A percentile compares a stretch with the other conserved stretches of the same genome.
These are phyloP conservation scores for Penicillium fuscoglaucum DNA, from an alignment of 2,329 filamentous ascomycete species.

Conservation along the genomic window DNA sequence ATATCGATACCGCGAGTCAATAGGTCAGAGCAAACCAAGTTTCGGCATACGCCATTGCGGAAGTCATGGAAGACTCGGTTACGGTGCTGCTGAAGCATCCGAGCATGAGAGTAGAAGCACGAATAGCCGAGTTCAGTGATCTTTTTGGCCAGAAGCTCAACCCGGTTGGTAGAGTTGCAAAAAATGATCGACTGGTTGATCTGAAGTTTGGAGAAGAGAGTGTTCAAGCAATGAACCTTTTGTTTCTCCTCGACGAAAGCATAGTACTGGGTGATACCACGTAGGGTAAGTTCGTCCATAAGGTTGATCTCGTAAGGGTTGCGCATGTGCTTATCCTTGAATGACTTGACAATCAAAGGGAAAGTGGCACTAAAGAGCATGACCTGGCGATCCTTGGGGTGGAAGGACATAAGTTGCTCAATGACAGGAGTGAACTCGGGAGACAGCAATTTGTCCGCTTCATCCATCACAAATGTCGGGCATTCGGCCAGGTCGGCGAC, in stretches of 20 bases:
- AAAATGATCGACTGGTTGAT: constrained; percentile 99
- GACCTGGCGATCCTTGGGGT: constrained; percentile 95
- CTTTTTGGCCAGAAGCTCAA: constrained; percentile 96
- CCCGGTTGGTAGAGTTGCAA: constrained; percentile 98
- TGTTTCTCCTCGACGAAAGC: constrained; percentile 99
- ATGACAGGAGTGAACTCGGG: constrained; percentile 97
- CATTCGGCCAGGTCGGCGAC: constrained; percentile 96
- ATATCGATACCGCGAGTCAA: constrained; percentile 99
- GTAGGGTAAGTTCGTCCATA: constrained; percentile 97
- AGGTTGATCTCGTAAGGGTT: constrained; percentile 98
- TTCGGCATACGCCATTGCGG: constrained; percentile 94
- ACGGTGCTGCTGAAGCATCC: constrained; percentile 94
- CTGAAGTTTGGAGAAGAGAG: constrained; percentile 96
- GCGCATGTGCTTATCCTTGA: constrained; percentile 97
- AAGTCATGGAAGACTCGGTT: constrained; percentile 99
- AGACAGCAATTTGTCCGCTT: constrained; percentile 96
- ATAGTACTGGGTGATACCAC: constrained; percentile 98
- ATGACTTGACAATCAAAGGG: constrained; percentile 93
- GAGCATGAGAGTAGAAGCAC: constrained; percentile 98
- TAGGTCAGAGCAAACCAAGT: constrained; percentile 95
- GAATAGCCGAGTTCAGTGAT: constrained; percentile 99
- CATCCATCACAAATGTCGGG: constrained; percentile 98
- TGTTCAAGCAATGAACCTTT: constrained; percentile 98
- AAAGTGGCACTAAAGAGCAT: constrained; percentile 99
- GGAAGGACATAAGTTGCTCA: constrained; percentile 90